These are phyloP conservation scores for Trifolium fragiferum DNA, from an alignment of 306 rosid genomes.

Conservation along the genomic window DNA sequence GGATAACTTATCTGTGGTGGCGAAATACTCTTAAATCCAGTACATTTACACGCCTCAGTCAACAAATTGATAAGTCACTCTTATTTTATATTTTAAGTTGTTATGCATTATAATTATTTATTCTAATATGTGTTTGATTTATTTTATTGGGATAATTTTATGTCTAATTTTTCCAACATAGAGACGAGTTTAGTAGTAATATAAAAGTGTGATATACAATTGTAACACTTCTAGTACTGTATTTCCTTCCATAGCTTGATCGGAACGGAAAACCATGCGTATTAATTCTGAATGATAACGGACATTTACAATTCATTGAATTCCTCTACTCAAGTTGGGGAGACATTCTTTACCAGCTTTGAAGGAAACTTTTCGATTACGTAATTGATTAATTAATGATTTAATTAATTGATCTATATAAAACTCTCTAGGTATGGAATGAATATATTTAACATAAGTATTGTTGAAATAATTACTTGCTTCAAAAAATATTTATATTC, in stretches of 20 bases:
- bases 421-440: slow-evolving; percentile 12
- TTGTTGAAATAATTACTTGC: not conserved
- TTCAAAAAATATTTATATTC: slow-evolving; percentile 23
- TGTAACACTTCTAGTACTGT: not conserved
- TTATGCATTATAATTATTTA: too few relatives aligned
- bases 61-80: too few relatives aligned
- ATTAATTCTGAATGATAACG: not conserved
- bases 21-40: too few relatives aligned
- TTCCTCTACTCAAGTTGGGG: slow-evolving; percentile 46
- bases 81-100: too few relatives aligned
- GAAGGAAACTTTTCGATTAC: slow-evolving; percentile 37
- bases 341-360: slow-evolving; percentile 44
- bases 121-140: too few relatives aligned
- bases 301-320: slow-evolving; percentile 20
- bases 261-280: slow-evolving; percentile 31
- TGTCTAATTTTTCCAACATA: too few relatives aligned
- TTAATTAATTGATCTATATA: slow-evolving; percentile 18
- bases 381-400: slow-evolving; percentile 36
- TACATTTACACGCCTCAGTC: too few relatives aligned
- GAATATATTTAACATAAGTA: slow-evolving; percentile 29
- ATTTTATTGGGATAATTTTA: too few relatives aligned
- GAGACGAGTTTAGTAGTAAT: too few relatives aligned
- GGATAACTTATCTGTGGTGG: too few relatives aligned
- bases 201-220: not conserved
- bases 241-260: slow-evolving; percentile 16